Evolutionary conservation across 164 flowering plant genomes (phyloP).

Genomic region (Amborella trichopoda): DNA sequence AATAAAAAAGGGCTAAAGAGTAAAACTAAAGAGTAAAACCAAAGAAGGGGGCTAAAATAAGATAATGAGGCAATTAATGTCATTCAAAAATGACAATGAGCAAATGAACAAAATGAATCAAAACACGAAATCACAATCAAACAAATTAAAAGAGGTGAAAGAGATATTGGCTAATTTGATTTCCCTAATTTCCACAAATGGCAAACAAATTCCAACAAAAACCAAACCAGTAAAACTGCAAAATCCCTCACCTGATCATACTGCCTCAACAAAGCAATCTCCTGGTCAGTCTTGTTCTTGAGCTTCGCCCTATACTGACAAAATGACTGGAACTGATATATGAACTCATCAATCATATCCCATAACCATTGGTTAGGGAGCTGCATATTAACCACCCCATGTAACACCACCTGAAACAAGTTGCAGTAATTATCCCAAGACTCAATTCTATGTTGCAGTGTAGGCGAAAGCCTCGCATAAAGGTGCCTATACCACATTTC

Average conservation of each 20-base stretch:
- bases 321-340: conserved; percentile 93
- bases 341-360: conserved; percentile 99
- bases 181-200: too few species aligned
- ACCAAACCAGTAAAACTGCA: too few species aligned
- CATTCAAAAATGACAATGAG: too few species aligned
- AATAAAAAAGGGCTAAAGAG: too few species aligned
- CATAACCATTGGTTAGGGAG: conserved; percentile 98
- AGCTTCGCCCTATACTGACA: conserved; percentile 95
- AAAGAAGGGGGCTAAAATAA: too few species aligned
- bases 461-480: conserved; percentile 68
- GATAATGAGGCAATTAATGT: too few species aligned
- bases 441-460: conserved; percentile 72
- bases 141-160: too few species aligned
- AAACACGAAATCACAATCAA: too few species aligned
- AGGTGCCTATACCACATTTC: conserved; percentile 98
- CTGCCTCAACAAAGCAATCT: conserved; percentile 66
- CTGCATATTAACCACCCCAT: conserved; percentile 95
- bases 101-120: too few species aligned
- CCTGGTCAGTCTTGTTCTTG: conserved; percentile 91
- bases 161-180: too few species aligned
- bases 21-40: too few species aligned
- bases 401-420: conserved; percentile 80
- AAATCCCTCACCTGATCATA: conserved; percentile 70
- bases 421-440: conserved; percentile 92
- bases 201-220: too few species aligned